Evolutionary conservation across 2,329 filamentous ascomycete species (phyloP).

Genomic region (Calonectria crousiana): DNA sequence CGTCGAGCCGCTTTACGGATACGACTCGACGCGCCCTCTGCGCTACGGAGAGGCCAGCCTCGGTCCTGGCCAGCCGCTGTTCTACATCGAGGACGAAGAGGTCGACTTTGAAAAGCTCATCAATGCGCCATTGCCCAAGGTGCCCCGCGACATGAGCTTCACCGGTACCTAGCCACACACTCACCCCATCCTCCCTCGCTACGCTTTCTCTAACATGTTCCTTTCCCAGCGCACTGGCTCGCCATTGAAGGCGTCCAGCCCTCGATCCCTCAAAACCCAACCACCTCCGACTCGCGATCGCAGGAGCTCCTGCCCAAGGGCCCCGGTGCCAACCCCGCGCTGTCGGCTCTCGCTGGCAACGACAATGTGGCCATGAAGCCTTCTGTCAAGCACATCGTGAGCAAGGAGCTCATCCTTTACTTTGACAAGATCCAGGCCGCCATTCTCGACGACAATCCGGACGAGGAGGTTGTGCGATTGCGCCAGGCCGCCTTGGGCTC

Average conservation of each 20-base stretch:
- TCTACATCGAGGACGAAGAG: conserved; percentile 98
- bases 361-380: conserved; percentile 89
- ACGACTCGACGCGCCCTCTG: conserved; percentile 90
- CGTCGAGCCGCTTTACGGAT: conserved; percentile 95
- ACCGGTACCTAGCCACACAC: conserved; percentile 71
- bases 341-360: conserved; percentile 84
- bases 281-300: conserved; percentile 82
- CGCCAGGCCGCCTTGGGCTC: conserved; percentile 88
- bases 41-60: conserved; percentile 94
- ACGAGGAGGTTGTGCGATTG: conserved; percentile 78
- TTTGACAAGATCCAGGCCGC: conserved; percentile 95
- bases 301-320: conserved; percentile 93
- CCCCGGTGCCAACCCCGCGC: conserved; percentile 85
- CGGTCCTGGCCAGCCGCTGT: conserved; percentile 92
- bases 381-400: conserved; percentile 94
- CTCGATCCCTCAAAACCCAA: conserved; percentile 95
- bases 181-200: background rate
- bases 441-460: conserved; percentile 87
- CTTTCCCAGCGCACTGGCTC: conserved; percentile 85
- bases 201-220: conserved; percentile 29
- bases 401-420: conserved; percentile 95
- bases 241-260: conserved; percentile 98
- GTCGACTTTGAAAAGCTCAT: conserved; percentile 99
- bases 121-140: conserved; percentile 94
- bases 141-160: conserved; percentile 91